Conservation (phyloP, 1,284 basidiomycete genomes). For the Irpex sp. region DNA sequence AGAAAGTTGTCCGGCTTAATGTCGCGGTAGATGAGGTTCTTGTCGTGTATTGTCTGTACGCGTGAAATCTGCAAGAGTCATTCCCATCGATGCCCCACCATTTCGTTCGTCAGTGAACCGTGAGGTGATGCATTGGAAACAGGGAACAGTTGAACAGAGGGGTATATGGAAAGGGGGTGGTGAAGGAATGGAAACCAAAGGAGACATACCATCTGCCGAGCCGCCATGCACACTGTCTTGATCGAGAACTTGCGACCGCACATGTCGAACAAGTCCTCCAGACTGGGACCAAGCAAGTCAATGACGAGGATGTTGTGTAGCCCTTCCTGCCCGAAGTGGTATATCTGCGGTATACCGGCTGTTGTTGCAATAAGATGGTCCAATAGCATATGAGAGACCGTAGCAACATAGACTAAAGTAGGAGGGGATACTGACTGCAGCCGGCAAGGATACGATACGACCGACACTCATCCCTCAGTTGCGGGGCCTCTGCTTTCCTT, state of each 20-base stretch:
- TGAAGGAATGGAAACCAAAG: constrained; percentile 6
- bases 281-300: constrained; percentile 92
- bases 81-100: background rate
- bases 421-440: constrained; percentile 64
- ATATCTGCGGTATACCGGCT: constrained; percentile 96
- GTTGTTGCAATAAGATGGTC: background rate
- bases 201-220: constrained; percentile 90
- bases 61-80: constrained; percentile 75
- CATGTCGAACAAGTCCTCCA: constrained; percentile 98
- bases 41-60: constrained; percentile 96
- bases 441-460: constrained; percentile 95
- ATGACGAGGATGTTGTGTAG: constrained; percentile 97
- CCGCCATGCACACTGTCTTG: constrained; percentile 98
- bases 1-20: constrained; percentile 99
- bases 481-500: constrained; percentile 93
- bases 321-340: constrained; percentile 98
- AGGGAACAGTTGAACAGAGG: background rate
- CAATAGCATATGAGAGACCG: background rate
- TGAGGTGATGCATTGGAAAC: background rate
- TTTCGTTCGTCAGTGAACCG: background rate
- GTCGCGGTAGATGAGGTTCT: constrained; percentile 98
- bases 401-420: background rate
- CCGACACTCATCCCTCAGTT: constrained; percentile 94
- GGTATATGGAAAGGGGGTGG: background rate
- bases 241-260: constrained; percentile 95